phyloP scores from a whole-genome alignment of 345 rosid genomes.

The Iberis pinnata region DNA sequence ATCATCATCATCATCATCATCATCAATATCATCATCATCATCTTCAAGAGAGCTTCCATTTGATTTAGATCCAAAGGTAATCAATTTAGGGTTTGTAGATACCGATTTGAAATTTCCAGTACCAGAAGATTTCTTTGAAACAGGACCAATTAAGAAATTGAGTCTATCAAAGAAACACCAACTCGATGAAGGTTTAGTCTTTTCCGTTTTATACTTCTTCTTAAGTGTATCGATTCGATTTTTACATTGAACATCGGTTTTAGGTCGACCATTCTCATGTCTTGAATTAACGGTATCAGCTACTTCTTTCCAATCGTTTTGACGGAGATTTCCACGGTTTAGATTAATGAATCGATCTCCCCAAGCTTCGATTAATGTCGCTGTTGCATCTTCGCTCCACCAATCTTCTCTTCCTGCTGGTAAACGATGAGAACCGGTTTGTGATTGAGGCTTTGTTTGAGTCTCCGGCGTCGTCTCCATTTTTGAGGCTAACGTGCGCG shows the following conservation, averaged over 20 bases:
- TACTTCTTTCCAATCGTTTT: slow-evolving; percentile 74
- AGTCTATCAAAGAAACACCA: slow-evolving; percentile 53
- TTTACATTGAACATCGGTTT: slow-evolving; percentile 67
- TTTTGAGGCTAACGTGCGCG: slow-evolving; percentile 27
- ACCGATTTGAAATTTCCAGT: slow-evolving; percentile 26
- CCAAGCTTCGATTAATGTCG: slow-evolving; percentile 74
- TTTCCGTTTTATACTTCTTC: slow-evolving; percentile 61
- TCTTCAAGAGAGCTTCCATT: slow-evolving; percentile 42
- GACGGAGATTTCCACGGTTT: slow-evolving; percentile 79
- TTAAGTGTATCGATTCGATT: slow-evolving; percentile 65
- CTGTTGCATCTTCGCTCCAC: slow-evolving; percentile 85
- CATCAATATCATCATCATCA: slow-evolving; percentile 30
- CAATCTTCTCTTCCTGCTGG: slow-evolving; percentile 72
- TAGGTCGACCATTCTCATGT: slow-evolving; percentile 41
- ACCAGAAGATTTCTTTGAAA: slow-evolving; percentile 21
- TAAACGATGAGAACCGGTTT: slow-evolving; percentile 24
- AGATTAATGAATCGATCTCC: slow-evolving; percentile 64
- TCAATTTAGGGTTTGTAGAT: slow-evolving; percentile 16
- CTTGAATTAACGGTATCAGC: slow-evolving; percentile 59
- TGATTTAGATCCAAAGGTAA: slow-evolving; percentile 24
- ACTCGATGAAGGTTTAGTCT: slow-evolving; percentile 31
- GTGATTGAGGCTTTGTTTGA: slow-evolving; percentile 21
- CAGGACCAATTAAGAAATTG: slow-evolving; percentile 46
- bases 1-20: slow-evolving; percentile 41
- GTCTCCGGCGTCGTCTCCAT: slow-evolving; percentile 28